phyloP scores from a whole-genome alignment of 345 rosid genomes.

The Laguncularia racemosa region DNA sequence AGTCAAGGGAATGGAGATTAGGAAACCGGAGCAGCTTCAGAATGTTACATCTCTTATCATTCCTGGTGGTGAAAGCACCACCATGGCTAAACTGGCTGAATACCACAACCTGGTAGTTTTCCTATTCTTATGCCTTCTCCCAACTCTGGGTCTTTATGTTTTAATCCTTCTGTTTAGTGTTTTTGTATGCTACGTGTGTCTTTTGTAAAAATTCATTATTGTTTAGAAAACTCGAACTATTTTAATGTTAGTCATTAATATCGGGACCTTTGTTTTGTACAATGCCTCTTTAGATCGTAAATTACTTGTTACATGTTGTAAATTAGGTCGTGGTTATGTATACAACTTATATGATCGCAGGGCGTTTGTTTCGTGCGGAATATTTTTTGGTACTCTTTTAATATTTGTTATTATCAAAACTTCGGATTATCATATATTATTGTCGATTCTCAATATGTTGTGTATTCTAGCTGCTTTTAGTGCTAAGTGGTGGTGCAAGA shows the following conservation, averaged over 20 bases:
- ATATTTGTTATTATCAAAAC: too few species aligned
- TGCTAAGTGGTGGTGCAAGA: too few species aligned
- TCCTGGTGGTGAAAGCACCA: slow-evolving; percentile 99
- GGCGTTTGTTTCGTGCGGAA: too few species aligned
- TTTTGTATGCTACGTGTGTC: background rate
- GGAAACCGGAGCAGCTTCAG: slow-evolving; percentile 78
- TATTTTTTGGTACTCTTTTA: too few species aligned
- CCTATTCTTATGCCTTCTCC: slow-evolving; percentile 1
- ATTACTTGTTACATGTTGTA: too few species aligned
- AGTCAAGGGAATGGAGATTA: slow-evolving; percentile 79
- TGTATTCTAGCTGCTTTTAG: too few species aligned
- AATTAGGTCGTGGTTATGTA: too few species aligned
- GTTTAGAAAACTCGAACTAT: background rate
- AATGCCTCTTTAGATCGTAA: too few species aligned
- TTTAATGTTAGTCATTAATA: background rate
- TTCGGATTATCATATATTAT: too few species aligned
- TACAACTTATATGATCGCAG: too few species aligned
- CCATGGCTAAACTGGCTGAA: slow-evolving; percentile 98
- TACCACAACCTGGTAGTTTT: slow-evolving; percentile 63
- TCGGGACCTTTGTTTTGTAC: background rate
- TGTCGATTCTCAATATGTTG: too few species aligned
- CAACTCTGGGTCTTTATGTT: background rate
- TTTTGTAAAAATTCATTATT: background rate
- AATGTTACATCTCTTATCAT: slow-evolving; percentile 73
- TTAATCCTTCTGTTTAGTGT: background rate